Conservation (phyloP, 2,329 filamentous ascomycete genomes). For the Escovopsis sp. region DNA sequence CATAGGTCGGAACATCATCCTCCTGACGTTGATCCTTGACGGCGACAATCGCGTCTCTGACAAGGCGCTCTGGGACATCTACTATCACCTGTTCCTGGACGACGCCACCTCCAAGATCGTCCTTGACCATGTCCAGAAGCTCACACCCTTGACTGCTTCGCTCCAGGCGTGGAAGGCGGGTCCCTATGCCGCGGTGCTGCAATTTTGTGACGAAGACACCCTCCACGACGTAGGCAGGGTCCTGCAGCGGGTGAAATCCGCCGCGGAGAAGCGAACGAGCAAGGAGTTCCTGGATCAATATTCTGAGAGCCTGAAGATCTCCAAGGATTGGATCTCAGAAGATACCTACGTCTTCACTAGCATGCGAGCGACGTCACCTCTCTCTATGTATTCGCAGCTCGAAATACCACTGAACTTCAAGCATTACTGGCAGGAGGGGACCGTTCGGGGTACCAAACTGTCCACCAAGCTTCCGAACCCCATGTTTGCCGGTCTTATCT, state of each 20-base stretch:
- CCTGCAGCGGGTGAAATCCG: conserved; percentile 18
- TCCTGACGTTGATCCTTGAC: conserved; percentile 37
- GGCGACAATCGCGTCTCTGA: conserved; percentile 11
- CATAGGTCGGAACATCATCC: conserved; percentile 38
- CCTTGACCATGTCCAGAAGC: conserved; percentile 26
- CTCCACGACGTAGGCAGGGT: conserved; percentile 24
- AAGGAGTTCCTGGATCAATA: conserved; percentile 6
- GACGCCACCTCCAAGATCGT: conserved; percentile 22
- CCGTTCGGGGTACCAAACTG: conserved; percentile 10
- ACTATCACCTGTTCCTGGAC: conserved; percentile 37
- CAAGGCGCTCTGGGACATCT: conserved; percentile 35
- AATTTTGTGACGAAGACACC: conserved; percentile 34
- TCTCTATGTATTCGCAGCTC: conserved; percentile 13
- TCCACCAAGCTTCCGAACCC: conserved; percentile 26
- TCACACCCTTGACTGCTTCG: conserved; percentile 23
- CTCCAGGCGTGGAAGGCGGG: conserved; percentile 29
- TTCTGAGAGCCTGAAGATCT: conserved; percentile 8
- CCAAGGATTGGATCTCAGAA: conserved; percentile 8
- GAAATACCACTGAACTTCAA: conserved; percentile 11
- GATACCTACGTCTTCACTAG: conserved; percentile 14
- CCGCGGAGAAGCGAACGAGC: conserved; percentile 7
- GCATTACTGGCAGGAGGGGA: conserved; percentile 23
- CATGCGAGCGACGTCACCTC: conserved; percentile 24
- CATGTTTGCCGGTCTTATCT: conserved; percentile 23
- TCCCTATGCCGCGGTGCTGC: conserved; percentile 28